Evolutionary conservation across 108 stramenopile genomes (phyloP).

Genomic region (Conticribra guillardii): DNA sequence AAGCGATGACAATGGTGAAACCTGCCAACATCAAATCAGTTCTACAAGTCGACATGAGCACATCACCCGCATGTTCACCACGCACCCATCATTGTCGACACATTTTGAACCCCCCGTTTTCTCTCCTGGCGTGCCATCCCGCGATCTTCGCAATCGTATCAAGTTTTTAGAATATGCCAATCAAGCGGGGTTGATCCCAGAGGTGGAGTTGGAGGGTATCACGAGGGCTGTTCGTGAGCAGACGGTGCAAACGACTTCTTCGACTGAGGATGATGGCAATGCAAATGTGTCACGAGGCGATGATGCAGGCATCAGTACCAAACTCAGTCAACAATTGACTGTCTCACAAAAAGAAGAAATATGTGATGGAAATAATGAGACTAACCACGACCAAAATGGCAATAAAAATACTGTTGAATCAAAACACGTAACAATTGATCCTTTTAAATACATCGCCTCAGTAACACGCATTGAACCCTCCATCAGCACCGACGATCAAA

Average conservation of each 20-base stretch:
- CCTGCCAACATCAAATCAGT: too few relatives aligned
- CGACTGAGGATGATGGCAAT: not conserved
- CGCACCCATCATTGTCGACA: constrained; percentile 50
- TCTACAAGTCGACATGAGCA: constrained; percentile 33
- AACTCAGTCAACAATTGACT: constrained; percentile 53
- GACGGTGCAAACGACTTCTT: not conserved
- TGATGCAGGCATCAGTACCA: too few relatives aligned
- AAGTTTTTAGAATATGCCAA: constrained; percentile 59
- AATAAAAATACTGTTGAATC: too few relatives aligned
- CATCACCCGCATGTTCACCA: constrained; percentile 68
- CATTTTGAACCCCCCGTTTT: constrained; percentile 77
- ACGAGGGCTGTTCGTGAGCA: constrained; percentile 24
- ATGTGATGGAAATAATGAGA: not conserved
- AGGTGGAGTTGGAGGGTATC: constrained; percentile 64
- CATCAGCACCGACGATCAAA: not conserved
- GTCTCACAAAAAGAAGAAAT: constrained; percentile 25
- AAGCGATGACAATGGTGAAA: not conserved
- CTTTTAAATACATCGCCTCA: constrained; percentile 34
- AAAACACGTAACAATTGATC: constrained; percentile 36
- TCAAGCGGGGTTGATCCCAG: constrained; percentile 72
- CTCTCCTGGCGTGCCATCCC: constrained; percentile 71
- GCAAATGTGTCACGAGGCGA: too few relatives aligned
- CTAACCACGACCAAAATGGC: too few relatives aligned
- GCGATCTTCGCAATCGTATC: constrained; percentile 64
- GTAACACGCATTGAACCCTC: constrained; percentile 16